These are phyloP conservation scores for Tubosaeta sp. DNA, from an alignment of 768 basidiomycete genomes.

Conservation along the genomic window DNA sequence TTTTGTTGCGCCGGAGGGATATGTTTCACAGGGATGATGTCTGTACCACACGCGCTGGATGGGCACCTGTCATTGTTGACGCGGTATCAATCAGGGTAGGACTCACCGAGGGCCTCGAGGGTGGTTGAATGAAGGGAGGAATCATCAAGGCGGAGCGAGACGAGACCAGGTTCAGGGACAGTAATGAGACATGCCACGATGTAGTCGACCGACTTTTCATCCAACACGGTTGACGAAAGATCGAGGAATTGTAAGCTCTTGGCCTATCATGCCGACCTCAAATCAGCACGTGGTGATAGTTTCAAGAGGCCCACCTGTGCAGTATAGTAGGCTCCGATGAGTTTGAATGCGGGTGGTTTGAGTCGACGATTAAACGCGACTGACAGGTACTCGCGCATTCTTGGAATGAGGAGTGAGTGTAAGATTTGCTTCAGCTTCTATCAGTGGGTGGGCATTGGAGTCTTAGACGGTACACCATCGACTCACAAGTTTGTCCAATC, in stretches of 20 bases:
- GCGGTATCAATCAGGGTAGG: no score
- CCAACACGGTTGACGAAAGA: slow-evolving; percentile 29
- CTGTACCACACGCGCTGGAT: slow-evolving; percentile 76
- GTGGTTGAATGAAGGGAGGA: slow-evolving; percentile 70
- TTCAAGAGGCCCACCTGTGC: no score
- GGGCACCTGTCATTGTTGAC: background rate
- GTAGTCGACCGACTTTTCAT: slow-evolving; percentile 82
- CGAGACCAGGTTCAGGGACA: no score
- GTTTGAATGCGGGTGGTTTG: slow-evolving; percentile 68
- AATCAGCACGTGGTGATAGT: no score
- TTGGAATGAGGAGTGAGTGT: slow-evolving; percentile 81
- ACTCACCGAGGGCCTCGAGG: slow-evolving; percentile 72
- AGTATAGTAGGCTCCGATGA: slow-evolving; percentile 75
- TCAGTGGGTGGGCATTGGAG: background rate
- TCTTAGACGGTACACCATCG: background rate
- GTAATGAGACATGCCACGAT: no score
- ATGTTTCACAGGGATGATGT: slow-evolving; percentile 82
- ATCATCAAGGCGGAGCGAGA: slow-evolving; percentile 85
- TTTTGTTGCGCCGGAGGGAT: slow-evolving; percentile 85
- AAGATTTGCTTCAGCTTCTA: slow-evolving; percentile 86
- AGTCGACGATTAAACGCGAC: slow-evolving; percentile 84
- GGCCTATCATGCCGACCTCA: no score
- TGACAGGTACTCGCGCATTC: slow-evolving; percentile 72
- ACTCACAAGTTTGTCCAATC: slow-evolving; percentile 77
- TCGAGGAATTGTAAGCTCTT: no score